Evolutionary conservation across 202 grass and related monocot species (phyloP).

Genomic region (Eragrostis tef): DNA sequence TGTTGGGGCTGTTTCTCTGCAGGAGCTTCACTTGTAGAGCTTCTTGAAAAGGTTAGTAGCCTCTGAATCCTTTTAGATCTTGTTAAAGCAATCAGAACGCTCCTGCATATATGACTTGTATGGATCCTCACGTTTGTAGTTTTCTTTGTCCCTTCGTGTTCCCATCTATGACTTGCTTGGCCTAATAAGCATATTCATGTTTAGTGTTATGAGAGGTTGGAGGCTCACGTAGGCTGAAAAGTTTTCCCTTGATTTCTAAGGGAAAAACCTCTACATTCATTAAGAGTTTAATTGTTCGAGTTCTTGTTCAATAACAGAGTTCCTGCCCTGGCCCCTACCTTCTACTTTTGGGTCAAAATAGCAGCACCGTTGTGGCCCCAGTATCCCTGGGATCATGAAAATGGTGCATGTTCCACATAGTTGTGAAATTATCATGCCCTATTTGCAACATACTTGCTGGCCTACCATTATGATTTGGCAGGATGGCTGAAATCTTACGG

Average conservation of each 20-base stretch:
- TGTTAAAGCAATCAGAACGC: neutral
- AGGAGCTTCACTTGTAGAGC: neutral
- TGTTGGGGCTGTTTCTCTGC: conserved; percentile 14
- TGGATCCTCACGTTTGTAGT: neutral
- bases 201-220: neutral
- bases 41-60: conserved; percentile 22
- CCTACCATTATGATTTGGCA: conserved; percentile 1
- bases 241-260: neutral
- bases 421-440: neutral
- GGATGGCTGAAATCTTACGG: neutral
- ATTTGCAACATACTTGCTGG: neutral
- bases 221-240: neutral
- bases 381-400: neutral
- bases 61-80: conserved; percentile 27
- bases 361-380: neutral
- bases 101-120: neutral
- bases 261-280: neutral
- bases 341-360: conserved; percentile 18
- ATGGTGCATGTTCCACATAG: neutral
- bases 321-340: too few species aligned
- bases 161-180: neutral
- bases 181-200: neutral
- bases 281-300: neutral
- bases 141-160: neutral
- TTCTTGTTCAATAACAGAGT: conserved; percentile 1